Conservation (phyloP, 2,329 filamentous ascomycete genomes). For the Clarireedia hainanense region DNA sequence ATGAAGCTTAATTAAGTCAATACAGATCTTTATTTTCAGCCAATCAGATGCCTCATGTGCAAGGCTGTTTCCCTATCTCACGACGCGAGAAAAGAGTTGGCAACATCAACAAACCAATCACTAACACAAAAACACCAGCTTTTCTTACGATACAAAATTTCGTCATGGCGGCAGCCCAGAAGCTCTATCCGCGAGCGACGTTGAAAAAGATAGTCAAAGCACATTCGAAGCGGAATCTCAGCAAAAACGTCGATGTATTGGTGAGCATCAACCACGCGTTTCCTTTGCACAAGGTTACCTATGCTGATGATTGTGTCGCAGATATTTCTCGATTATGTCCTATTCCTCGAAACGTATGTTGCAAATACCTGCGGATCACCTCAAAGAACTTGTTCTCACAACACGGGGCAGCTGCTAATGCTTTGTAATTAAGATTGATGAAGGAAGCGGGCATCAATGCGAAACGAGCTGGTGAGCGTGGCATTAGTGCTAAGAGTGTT, state of each 20-base stretch:
- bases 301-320: conserved; percentile 31
- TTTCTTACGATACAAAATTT: background rate
- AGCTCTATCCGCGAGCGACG: conserved; percentile 74
- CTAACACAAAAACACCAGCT: background rate
- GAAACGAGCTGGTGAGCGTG: conserved; percentile 65
- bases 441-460: conserved; percentile 73
- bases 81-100: background rate
- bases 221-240: conserved; percentile 70
- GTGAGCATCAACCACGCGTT: conserved; percentile 40
- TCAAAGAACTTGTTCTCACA: background rate
- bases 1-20: background rate
- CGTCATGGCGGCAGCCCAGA: conserved; percentile 43
- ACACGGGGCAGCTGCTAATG: too few relatives aligned
- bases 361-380: background rate
- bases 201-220: conserved; percentile 88
- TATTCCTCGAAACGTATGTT: conserved; percentile 63
- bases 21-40: background rate
- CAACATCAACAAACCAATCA: background rate
- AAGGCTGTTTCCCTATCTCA: background rate
- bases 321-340: conserved; percentile 78
- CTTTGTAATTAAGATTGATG: conserved; percentile 49
- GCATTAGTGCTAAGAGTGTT: conserved; percentile 66
- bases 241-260: conserved; percentile 80
- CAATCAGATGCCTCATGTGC: background rate
- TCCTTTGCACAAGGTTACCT: conserved; percentile 3